These are phyloP conservation scores for Pulveroboletus sp. DNA, from an alignment of 768 basidiomycete species.

Conservation along the genomic window DNA sequence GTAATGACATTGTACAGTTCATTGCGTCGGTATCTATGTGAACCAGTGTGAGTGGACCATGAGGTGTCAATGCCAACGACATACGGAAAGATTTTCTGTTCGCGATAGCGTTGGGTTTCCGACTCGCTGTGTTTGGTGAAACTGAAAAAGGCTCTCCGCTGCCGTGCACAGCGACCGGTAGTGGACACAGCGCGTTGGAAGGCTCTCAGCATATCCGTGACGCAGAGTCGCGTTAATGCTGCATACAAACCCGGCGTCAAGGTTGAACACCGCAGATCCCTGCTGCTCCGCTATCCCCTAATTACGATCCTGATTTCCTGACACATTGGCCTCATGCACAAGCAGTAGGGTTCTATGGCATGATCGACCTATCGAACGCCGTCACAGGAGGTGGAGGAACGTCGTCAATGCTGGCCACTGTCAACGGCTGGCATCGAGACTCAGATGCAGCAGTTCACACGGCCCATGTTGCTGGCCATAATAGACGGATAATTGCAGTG, in stretches of 20 bases:
- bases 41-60: constrained; percentile 10
- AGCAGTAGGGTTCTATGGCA: neutral
- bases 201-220: constrained; percentile 17
- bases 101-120: constrained; percentile 64
- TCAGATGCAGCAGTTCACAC: neutral
- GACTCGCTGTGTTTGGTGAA: constrained; percentile 13
- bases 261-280: neutral
- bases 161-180: neutral
- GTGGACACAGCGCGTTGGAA: constrained; percentile 6
- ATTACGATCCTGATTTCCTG: neutral
- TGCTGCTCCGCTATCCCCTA: neutral
- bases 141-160: constrained; percentile 40
- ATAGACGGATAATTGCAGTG: neutral
- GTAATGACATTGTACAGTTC: constrained; percentile 86
- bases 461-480: neutral
- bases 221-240: neutral
- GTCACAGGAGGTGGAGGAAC: neutral
- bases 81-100: constrained; percentile 85
- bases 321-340: neutral
- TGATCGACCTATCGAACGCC: neutral
- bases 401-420: neutral
- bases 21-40: constrained; percentile 62
- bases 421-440: neutral
- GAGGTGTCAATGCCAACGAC: constrained; percentile 30
- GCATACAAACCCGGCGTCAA: neutral